Conservation (phyloP, 2,329 filamentous ascomycete species). For the Kalaharituber pfeilii region DNA sequence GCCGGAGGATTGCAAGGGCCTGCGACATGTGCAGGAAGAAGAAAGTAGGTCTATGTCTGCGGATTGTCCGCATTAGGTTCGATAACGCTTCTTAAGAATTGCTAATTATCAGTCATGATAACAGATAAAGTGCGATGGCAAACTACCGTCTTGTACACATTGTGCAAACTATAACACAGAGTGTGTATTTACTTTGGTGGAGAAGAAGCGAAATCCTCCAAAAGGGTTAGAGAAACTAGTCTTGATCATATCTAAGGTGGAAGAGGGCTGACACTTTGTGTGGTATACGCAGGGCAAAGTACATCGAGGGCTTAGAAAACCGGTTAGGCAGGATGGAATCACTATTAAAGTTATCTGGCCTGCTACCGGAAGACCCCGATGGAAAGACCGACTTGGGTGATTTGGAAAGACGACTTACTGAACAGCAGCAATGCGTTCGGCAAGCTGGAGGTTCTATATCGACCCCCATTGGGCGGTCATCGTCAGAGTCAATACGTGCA, state of each 20-base stretch:
- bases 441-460: constrained; percentile 36
- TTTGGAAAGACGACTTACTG: constrained; percentile 50
- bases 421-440: constrained; percentile 13
- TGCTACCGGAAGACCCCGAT: constrained; percentile 70
- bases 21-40: constrained; percentile 94
- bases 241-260: background rate
- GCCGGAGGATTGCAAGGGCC: constrained; percentile 71
- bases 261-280: constrained; percentile 17
- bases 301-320: constrained; percentile 93
- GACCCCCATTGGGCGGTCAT: constrained; percentile 25
- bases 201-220: constrained; percentile 94
- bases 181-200: constrained; percentile 91
- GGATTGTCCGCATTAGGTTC: no score
- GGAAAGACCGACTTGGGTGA: constrained; percentile 75
- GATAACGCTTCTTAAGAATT: no score
- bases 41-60: constrained; percentile 25
- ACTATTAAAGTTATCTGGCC: constrained; percentile 65
- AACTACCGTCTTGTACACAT: constrained; percentile 84
- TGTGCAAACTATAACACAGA: constrained; percentile 97
- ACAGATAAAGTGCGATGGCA: constrained; percentile 96
- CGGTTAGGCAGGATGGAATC: constrained; percentile 91
- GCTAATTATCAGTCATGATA: no score
- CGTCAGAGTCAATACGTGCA: constrained; percentile 24
- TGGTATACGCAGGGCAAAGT: constrained; percentile 56
- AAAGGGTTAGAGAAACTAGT: constrained; percentile 82